Evolutionary conservation across 169 alveolate genomes (phyloP).

Genomic region (Cryptosporidium viatorum): DNA sequence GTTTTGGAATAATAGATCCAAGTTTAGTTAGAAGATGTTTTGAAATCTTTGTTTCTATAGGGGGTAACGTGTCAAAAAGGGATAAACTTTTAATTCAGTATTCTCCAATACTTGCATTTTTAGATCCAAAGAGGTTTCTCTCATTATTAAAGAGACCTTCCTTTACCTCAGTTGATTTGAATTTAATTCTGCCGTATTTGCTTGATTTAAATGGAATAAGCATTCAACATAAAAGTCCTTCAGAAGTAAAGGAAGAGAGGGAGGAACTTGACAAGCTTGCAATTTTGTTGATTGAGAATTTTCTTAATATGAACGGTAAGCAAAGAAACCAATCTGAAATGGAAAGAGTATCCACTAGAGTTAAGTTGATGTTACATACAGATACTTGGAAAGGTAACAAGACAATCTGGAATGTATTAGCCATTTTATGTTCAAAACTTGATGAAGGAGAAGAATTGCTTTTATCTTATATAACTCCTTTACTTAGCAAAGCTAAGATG

Average conservation of each 20-base stretch:
- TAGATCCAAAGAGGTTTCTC: constrained; percentile 45
- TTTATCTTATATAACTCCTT: constrained; percentile 53
- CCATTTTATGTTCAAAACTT: constrained; percentile 53
- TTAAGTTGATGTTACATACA: constrained; percentile 5
- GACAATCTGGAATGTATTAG: constrained; percentile 70
- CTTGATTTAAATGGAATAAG: background rate
- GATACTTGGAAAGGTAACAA: constrained; percentile 66
- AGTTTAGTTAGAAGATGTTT: constrained; percentile 14
- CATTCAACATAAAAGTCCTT: background rate
- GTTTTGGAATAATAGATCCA: constrained; percentile 19
- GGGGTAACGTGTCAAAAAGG: constrained; percentile 32
- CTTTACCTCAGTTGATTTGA: constrained; percentile 31
- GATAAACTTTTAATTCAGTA: constrained; percentile 30
- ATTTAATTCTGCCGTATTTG: constrained; percentile 16
- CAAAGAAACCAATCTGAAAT: background rate
- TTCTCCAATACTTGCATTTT: constrained; percentile 28
- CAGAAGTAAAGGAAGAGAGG: background rate
- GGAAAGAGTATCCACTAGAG: constrained; percentile 63
- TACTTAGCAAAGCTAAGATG: constrained; percentile 45
- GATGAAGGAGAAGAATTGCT: constrained; percentile 63
- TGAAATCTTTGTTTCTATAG: constrained; percentile 47
- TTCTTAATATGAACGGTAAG: constrained; percentile 5
- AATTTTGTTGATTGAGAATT: constrained; percentile 40
- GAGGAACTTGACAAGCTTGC: constrained; percentile 46
- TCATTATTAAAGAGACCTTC: constrained; percentile 50